Evolutionary conservation across 306 rosid species (phyloP).

Genomic region (Malus sylvestris): DNA sequence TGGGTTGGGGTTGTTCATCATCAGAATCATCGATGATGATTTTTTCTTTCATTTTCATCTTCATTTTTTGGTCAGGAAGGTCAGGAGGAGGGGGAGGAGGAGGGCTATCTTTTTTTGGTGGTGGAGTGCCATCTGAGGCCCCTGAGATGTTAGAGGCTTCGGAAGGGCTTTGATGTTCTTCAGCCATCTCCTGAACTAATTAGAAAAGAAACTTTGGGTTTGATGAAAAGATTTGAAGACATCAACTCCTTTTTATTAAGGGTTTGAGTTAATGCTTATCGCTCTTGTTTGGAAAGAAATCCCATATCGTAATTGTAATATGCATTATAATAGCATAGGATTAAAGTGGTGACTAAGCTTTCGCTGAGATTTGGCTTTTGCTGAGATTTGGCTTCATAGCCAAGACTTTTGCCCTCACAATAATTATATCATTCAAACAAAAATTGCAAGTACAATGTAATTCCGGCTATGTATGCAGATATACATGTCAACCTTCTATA

Average conservation of each 20-base stretch:
- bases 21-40: background rate
- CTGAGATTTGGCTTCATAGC: conserved; percentile 3
- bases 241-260: conserved; percentile 23
- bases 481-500: conserved; percentile 24
- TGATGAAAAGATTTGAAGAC: conserved; percentile 11
- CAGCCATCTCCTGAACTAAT: conserved; percentile 22
- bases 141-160: conserved; percentile 46
- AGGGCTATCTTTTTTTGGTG: background rate
- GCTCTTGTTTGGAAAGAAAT: conserved; percentile 25
- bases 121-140: conserved; percentile 13
- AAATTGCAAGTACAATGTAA: background rate
- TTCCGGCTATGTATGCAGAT: conserved; percentile 5
- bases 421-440: conserved; percentile 1
- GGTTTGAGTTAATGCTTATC: conserved; percentile 29
- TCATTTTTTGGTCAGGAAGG: background rate
- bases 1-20: background rate
- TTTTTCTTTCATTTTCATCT: conserved; percentile 22
- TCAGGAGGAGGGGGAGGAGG: background rate
- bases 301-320: conserved; percentile 18
- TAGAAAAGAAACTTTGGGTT: background rate
- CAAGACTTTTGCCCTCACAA: background rate
- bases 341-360: conserved; percentile 4
- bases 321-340: conserved; percentile 5
- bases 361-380: conserved; percentile 4
- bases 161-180: conserved; percentile 17